Conservation (phyloP, 805 yeast species). For the Ogataea saltuana region DNA sequence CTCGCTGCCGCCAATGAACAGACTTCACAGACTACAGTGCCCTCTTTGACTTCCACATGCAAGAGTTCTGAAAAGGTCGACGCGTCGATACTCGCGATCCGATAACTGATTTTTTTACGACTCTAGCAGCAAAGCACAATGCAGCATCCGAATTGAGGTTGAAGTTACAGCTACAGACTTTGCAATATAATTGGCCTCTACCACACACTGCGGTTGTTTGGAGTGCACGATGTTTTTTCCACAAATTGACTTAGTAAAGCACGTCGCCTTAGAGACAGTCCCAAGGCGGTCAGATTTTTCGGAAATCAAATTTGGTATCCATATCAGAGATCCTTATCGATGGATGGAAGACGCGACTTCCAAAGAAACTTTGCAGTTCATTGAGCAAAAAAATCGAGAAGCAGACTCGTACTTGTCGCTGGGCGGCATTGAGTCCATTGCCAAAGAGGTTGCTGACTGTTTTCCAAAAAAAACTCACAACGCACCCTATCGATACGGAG, state of each 20-base stretch:
- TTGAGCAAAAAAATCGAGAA: constrained; percentile 5
- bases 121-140: too few relatives aligned
- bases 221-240: too few relatives aligned
- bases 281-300: not conserved
- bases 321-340: constrained; percentile 9
- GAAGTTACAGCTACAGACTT: too few relatives aligned
- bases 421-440: not conserved
- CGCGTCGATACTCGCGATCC: not conserved
- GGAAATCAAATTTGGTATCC: constrained; percentile 9
- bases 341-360: constrained; percentile 13
- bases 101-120: too few relatives aligned
- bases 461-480: constrained; percentile 2
- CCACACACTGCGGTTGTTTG: too few relatives aligned
- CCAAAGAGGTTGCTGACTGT: constrained; percentile 4
- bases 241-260: too few relatives aligned
- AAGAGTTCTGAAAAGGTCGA: not conserved
- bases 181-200: too few relatives aligned
- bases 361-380: constrained; percentile 4
- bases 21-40: too few relatives aligned
- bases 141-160: too few relatives aligned
- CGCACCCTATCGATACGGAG: constrained; percentile 9
- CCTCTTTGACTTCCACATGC: too few relatives aligned
- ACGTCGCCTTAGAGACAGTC: not conserved
- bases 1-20: too few relatives aligned
- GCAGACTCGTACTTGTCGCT: not conserved